Evolutionary conservation across 208 protist genomes (phyloP), one percentile per base, ranked within the genome.

Genomic region (Naegleria fowleri): DNA sequence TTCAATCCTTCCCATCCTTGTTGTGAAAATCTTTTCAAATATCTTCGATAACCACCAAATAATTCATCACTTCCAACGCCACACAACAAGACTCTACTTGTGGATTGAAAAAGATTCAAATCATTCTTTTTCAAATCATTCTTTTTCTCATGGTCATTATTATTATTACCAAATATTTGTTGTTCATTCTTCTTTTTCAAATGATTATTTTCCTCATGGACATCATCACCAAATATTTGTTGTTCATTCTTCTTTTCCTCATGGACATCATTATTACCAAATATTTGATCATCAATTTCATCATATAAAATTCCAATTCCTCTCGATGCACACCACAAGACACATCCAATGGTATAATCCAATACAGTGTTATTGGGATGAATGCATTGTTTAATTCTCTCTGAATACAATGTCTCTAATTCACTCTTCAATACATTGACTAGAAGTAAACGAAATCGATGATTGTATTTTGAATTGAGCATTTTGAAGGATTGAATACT

Each of bases 311-410:
- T 15, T 5, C 93, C 94, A n/a, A n/a, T 13, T 5, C 88, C 94
- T 6, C 96, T 93, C 5, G 97, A 94, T 25, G 97, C 97, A 93
- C 98, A 95, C 97, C 97, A 99, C 15, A 99, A 93, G 75, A 97
- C 97, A 0, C 95, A 96, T 88, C 96, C 97, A 91, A 99, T 98
- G 93, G 98, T 98, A 40, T 98, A 90, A 92, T 99, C 98, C 96
- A 99, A 98, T 13, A 98, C 95, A 38, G 96, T 97, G 90, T 93
- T 85, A 36, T 94, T 90, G 38, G 98, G 98, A 75, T 88, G 92
- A 29, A 98, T 92, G 16, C 98, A 92, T 52, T 94, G n/a, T 85
- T 92, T 33, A 41, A 92, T 76, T 16, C 9, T 76, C 22, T 75
- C 16, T 15, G 15, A 7, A 39, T 43, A n/a, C 52, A 5, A 0